phyloP scores from a whole-genome alignment of 2,329 filamentous ascomycete genomes.

The Pseudogymnoascus verrucosus region DNA sequence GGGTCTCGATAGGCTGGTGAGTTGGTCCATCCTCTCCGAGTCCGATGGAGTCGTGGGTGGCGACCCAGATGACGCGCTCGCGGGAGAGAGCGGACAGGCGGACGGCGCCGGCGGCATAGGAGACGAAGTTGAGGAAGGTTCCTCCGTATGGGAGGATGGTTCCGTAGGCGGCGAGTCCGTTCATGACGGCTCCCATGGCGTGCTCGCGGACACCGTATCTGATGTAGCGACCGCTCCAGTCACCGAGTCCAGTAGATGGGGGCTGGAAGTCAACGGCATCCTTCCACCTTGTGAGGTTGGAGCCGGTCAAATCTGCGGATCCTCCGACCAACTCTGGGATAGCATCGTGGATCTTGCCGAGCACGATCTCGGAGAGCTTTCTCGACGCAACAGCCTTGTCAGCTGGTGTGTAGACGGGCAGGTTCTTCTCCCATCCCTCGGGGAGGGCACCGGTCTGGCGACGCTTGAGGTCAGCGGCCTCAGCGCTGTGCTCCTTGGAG shows the following conservation, averaged over 20 bases:
- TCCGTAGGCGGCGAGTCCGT: conserved; percentile 91
- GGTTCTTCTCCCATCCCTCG: conserved; percentile 89
- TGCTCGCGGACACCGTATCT: conserved; percentile 90
- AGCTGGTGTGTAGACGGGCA: conserved; percentile 81
- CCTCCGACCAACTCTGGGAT: conserved; percentile 91
- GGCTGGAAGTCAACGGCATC: conserved; percentile 95
- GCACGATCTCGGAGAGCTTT: conserved; percentile 92
- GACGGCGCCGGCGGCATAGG: conserved; percentile 90
- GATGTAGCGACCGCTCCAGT: conserved; percentile 86
- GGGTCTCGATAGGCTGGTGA: conserved; percentile 97
- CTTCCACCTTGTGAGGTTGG: conserved; percentile 99
- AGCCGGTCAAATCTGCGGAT: conserved; percentile 95
- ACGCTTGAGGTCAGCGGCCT: conserved; percentile 73
- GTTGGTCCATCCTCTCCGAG: conserved; percentile 97
- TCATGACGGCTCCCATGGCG: conserved; percentile 86
- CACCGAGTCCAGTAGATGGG: conserved; percentile 73
- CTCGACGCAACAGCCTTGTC: conserved; percentile 84
- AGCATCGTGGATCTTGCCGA: conserved; percentile 74
- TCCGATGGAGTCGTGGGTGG: conserved; percentile 98
- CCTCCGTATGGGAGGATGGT: conserved; percentile 88
- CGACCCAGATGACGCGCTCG: conserved; percentile 87
- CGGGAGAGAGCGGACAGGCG: conserved; percentile 89
- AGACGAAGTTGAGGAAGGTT: conserved; percentile 99
- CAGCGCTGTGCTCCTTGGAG: conserved; percentile 63
- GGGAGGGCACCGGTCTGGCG: conserved; percentile 78